Base-by-base conservation (phyloP, 306 rosid genomes). In the Medicago ruthenica region DNA sequence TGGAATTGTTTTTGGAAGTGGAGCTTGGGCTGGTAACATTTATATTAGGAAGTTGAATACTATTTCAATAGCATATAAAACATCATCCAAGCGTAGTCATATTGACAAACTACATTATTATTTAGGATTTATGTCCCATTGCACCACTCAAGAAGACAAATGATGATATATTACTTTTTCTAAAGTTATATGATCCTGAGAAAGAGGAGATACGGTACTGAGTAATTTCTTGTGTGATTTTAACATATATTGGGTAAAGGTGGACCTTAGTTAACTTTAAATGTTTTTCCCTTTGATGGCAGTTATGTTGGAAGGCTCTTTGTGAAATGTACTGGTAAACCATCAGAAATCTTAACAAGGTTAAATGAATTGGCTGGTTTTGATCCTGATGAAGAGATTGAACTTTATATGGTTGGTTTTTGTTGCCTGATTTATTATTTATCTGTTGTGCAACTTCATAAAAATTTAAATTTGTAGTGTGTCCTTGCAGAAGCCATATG, bases 301-400 rank as follows among this genome's bases (percentile, higher is more conserved):
- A 55, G 62, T 9, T 55, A 55, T 55, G 62, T 55, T 20, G 62
- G 62, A 20, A 55, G 62, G 14, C 62, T 55, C 62, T 55, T 55
- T 20, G 62, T 55, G 34, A 21, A 55, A 7, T 0, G 15, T 21
- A 55, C 5, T 12, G n/a, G 15, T 4, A 20, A 10, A 34, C 62
- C 62, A 21, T 20, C 7, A 0, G 62, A 55, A 11, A 55, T 55
- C 14, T 20, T 55, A 55, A 18, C 62, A 20, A 55, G n/a, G 6
- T 55, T 55, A 55, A 55, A 55, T 55, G 7, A 21, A 55, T 2
- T 55, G 34, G 62, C 62, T 55, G 34, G 34, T 3, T 55, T 3
- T 20, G 62, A 55, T 12, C n/a, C 62, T 9, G 62, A 8, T 20
- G 15, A 55, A 55, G 62, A 10, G 62, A 55, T 55, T 21, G 2